Evolutionary conservation across 768 basidiomycete genomes (phyloP), one percentile per base, ranked within the genome.

Genomic region (Boletus subcaerulescens): DNA sequence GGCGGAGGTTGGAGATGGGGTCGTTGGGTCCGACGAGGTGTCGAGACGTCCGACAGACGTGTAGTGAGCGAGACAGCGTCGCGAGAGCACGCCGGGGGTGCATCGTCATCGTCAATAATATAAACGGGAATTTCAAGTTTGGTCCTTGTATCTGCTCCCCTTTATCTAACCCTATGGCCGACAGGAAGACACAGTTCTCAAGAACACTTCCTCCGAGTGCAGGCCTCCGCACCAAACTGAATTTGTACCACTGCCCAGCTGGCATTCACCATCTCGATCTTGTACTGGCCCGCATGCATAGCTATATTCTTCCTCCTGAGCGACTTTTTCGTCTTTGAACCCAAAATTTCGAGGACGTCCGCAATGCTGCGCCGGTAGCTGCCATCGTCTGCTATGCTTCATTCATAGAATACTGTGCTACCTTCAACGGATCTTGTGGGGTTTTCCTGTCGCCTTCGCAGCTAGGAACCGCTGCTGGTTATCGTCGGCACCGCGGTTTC

Each of bases 251-350:
- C 15, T 41, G 20, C 9, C 0, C 50, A 81, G 80, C 29, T 79
- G 33, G 73, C 71, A 17, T 68, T 80, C 45, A 74, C 80, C 56
- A 75, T 86, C 51, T 73, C 83, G 17, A 55, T 68, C 26, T 83
- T 92, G 47, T 92, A 91, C 71, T 91, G n/a, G n/a, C n/a, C n/a
- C n/a, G n/a, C n/a, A n/a, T 93, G 54, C 91, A 93, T 62, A 82
- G 81, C 6, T 69, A 72, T 80, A 2, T 39, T 83, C 10, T 65
- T 80, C 7, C 74, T 91, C 40, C 57, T 87, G 18, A 54, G 79
- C 33, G 88, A 93, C 65, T 93, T 93, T 67, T 76, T 86, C 60
- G 58, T 81, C 11, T 80, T 87, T 50, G 87, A 92, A 62, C 61
- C 61, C 29, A 85, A 77, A 56, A 91, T 84, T 63, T 58, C 70